Evolutionary conservation across 805 yeast genomes (phyloP).

Genomic region (Candida ulmi): DNA sequence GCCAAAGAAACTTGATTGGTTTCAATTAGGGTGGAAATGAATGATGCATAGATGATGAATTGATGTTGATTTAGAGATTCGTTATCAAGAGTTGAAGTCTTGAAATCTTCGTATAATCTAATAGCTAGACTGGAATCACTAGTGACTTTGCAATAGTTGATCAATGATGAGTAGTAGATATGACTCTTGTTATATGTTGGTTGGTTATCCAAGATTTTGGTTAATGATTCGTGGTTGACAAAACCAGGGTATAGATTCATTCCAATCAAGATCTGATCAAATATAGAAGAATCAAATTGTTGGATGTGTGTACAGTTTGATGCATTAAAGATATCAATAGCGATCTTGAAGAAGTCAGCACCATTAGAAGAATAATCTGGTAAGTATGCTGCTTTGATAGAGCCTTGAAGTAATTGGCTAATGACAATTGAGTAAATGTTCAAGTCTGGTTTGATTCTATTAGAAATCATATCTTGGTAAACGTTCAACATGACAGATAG

Average conservation of each 20-base stretch:
- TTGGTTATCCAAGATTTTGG: slow-evolving; percentile 25
- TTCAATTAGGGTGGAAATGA: slow-evolving; percentile 47
- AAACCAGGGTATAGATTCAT: slow-evolving; percentile 34
- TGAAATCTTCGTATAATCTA: slow-evolving; percentile 33
- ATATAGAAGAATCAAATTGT: slow-evolving; percentile 38
- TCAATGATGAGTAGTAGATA: slow-evolving; percentile 33
- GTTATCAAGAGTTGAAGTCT: slow-evolving; percentile 12
- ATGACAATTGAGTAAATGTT: slow-evolving; percentile 51
- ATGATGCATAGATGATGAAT: slow-evolving; percentile 42
- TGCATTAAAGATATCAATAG: slow-evolving; percentile 39
- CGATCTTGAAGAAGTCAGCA: slow-evolving; percentile 43
- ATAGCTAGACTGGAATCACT: slow-evolving; percentile 34
- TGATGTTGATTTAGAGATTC: slow-evolving; percentile 29
- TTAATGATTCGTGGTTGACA: slow-evolving; percentile 27
- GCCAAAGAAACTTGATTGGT: slow-evolving; percentile 47
- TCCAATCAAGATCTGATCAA: slow-evolving; percentile 43
- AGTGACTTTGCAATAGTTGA: slow-evolving; percentile 33
- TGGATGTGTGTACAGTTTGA: slow-evolving; percentile 34
- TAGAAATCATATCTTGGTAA: slow-evolving; percentile 58
- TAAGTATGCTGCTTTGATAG: slow-evolving; percentile 33
- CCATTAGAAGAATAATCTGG: slow-evolving; percentile 34
- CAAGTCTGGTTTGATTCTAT: slow-evolving; percentile 48
- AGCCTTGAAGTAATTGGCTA: slow-evolving; percentile 43
- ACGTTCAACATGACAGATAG: slow-evolving; percentile 59
- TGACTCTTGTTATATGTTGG: slow-evolving; percentile 21